A percentile compares a stretch with the other conserved stretches of the same genome.
phyloP scores from a whole-genome alignment of 495 filamentous ascomycete species.

The Zalerion maritima region DNA sequence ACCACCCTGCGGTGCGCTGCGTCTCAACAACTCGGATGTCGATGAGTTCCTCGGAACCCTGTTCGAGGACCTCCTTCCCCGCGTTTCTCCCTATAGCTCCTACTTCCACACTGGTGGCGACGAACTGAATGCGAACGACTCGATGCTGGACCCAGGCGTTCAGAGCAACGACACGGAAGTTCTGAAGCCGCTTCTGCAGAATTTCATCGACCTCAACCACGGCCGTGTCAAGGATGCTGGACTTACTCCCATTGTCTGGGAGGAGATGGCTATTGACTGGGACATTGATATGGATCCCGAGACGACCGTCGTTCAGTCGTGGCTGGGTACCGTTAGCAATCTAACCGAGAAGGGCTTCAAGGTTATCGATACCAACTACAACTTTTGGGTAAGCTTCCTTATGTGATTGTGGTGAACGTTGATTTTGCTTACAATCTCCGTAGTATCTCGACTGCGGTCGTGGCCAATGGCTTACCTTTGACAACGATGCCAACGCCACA shows the following conservation, averaged over 20 bases:
- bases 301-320: constrained; percentile 54
- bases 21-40: constrained; percentile 53
- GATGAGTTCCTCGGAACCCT: constrained; percentile 53
- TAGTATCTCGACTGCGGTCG: constrained; percentile 71
- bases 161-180: constrained; percentile 42
- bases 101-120: constrained; percentile 80
- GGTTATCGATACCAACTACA: constrained; percentile 58
- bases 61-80: constrained; percentile 56
- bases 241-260: constrained; percentile 62
- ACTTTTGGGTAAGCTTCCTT: constrained; percentile 45
- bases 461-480: constrained; percentile 61
- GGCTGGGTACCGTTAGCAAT: constrained; percentile 44
- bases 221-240: constrained; percentile 38
- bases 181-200: constrained; percentile 55
- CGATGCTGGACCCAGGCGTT: constrained; percentile 55
- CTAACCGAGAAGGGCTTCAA: constrained; percentile 46
- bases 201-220: constrained; percentile 53
- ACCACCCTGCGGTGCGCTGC: constrained; percentile 62
- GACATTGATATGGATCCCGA: constrained; percentile 50
- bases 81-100: constrained; percentile 44
- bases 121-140: constrained; percentile 63
- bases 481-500: constrained; percentile 21
- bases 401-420: constrained; percentile 6
- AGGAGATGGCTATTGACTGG: constrained; percentile 66
- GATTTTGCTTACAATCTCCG: constrained; percentile 4